Base-by-base conservation (phyloP, 495 filamentous ascomycete species). In the Xylaria intraflava region DNA sequence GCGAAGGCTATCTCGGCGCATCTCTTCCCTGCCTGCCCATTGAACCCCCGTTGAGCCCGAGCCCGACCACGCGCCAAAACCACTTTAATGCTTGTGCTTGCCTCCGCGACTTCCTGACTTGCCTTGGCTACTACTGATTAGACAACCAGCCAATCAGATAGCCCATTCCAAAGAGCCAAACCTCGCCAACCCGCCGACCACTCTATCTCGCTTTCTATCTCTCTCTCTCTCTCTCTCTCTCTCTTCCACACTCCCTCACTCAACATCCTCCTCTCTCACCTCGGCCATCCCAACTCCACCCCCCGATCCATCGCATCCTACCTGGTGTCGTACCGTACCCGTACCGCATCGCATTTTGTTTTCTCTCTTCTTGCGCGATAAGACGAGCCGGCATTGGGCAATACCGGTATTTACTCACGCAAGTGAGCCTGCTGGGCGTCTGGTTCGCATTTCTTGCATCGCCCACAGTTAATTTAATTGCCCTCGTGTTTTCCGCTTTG, bases 51-150 rank as follows among this genome's bases (percentile, higher is more conserved):
- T n/a, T n/a, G n/a, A n/a, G n/a, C n/a, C n/a, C n/a, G n/a, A n/a
- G n/a, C n/a, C n/a, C n/a, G n/a, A n/a, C n/a, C n/a, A n/a, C n/a
- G n/a, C n/a, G n/a, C n/a, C n/a, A n/a, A n/a, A n/a, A n/a, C n/a
- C n/a, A n/a, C n/a, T n/a, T n/a, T n/a, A n/a, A n/a, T n/a, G n/a
- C n/a, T n/a, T n/a, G n/a, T n/a, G n/a, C n/a, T n/a, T n/a, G n/a
- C n/a, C n/a, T n/a, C n/a, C n/a, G n/a, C n/a, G n/a, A n/a, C 53
- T 58, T 50, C 46, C 55, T 60, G 53, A 62, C 57, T 33, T 39
- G 51, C 45, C 58, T 57, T 27, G 47, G n/a, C n/a, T n/a, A n/a
- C n/a, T n/a, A n/a, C n/a, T n/a, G n/a, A n/a, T n/a, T n/a, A n/a
- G n/a, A n/a, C n/a, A n/a, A 42, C 12, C 30, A 52, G 6, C 20